A percentile compares a stretch with the other conserved stretches of the same genome.
phyloP scores from a whole-genome alignment of 1,284 basidiomycete species.

The Microbotryomycetes sp. region DNA sequence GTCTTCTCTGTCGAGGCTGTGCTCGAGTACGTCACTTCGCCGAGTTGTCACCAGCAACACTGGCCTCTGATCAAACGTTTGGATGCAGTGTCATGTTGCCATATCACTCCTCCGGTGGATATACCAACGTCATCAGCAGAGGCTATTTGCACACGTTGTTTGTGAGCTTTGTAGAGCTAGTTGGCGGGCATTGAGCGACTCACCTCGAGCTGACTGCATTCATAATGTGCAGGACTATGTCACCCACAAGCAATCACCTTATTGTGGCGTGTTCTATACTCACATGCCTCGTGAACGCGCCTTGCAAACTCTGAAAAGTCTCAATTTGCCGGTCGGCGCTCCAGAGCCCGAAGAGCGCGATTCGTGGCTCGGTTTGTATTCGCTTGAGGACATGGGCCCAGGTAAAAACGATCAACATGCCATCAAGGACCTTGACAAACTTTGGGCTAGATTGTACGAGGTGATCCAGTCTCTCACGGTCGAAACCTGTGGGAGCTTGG shows the following conservation, averaged over 20 bases:
- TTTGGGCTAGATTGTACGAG: slow-evolving; percentile 7
- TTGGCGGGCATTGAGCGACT: neutral
- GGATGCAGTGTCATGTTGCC: slow-evolving; percentile 10
- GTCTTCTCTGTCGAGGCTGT: slow-evolving; percentile 24
- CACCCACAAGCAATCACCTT: slow-evolving; percentile 6
- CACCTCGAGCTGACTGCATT: too few relatives aligned
- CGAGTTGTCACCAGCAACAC: too few relatives aligned
- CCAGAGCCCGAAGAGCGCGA: slow-evolving; percentile 28
- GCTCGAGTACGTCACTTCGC: too few relatives aligned
- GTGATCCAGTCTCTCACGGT: neutral
- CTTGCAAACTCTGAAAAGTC: slow-evolving; percentile 9
- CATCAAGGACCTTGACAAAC: slow-evolving; percentile 21
- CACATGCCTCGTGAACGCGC: slow-evolving; percentile 10
- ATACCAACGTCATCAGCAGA: slow-evolving; percentile 13
- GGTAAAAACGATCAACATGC: slow-evolving; percentile 5
- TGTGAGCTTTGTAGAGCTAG: neutral
- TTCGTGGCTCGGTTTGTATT: slow-evolving; percentile 13
- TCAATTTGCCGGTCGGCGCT: slow-evolving; percentile 24
- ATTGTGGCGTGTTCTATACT: slow-evolving; percentile 10
- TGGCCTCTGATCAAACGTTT: too few relatives aligned
- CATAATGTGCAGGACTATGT: slow-evolving; percentile 15
- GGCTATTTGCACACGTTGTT: slow-evolving; percentile 21
- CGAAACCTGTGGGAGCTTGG: too few relatives aligned
- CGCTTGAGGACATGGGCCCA: slow-evolving; percentile 15
- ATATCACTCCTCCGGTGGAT: slow-evolving; percentile 18